phyloP scores from a whole-genome alignment of 2,329 filamentous ascomycete genomes.

The Rutstroemia sp. region DNA sequence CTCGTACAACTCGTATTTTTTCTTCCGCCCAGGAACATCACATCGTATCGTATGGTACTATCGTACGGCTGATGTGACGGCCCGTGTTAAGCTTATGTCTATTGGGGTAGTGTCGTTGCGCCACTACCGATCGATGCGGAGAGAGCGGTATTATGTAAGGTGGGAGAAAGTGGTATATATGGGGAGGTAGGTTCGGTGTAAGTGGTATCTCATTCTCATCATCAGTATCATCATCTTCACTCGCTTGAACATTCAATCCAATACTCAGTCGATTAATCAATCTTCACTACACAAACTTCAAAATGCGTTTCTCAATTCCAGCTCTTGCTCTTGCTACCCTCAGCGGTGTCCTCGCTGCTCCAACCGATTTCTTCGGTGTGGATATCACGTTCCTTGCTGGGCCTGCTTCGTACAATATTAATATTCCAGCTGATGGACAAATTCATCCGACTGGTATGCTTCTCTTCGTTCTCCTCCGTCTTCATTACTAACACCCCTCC shows the following conservation, averaged over 20 bases:
- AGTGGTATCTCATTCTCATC: not conserved
- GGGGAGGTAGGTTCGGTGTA: not conserved
- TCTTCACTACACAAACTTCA: not conserved
- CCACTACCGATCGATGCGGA: too few relatives aligned
- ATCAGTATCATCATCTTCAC: too few relatives aligned
- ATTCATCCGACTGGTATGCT: not conserved
- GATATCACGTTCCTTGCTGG: not conserved
- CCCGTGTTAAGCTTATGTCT: too few relatives aligned
- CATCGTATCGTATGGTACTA: too few relatives aligned
- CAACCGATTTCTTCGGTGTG: not conserved
- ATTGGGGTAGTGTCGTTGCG: too few relatives aligned
- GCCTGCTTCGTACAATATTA: not conserved
- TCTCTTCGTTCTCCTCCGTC: too few relatives aligned
- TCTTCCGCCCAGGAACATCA: too few relatives aligned
- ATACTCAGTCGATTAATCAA: not conserved
- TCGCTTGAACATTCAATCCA: not conserved
- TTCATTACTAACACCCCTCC: not conserved
- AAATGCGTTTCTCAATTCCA: slow-evolving; percentile 5
- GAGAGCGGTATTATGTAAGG: too few relatives aligned
- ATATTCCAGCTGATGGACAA: not conserved
- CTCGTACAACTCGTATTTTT: too few relatives aligned
- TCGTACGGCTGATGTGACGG: too few relatives aligned
- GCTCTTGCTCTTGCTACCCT: slow-evolving; percentile 1
- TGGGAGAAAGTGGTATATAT: not conserved
- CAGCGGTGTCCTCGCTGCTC: not conserved